A percentile compares a stretch with the other conserved stretches of the same genome.
phyloP scores from a whole-genome alignment of 2,329 filamentous ascomycete genomes.

The Aspergillus carbonarius region DNA sequence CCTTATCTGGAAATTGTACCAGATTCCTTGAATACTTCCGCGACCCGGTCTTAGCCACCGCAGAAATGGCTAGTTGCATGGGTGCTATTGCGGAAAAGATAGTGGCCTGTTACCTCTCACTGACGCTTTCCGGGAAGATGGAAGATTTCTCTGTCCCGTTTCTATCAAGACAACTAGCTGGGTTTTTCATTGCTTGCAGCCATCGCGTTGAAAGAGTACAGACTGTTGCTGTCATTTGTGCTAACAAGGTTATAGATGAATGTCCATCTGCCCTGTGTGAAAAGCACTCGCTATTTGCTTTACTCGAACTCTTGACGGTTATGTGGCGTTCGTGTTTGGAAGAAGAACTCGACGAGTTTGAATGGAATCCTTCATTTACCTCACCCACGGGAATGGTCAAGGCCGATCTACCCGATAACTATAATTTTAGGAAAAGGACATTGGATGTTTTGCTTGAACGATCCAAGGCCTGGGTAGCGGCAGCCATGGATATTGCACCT shows the following conservation, averaged over 20 bases:
- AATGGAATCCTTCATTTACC: constrained; percentile 76
- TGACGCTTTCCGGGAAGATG: constrained; percentile 68
- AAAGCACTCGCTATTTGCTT: constrained; percentile 82
- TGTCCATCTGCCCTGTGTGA: constrained; percentile 90
- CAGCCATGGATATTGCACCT: constrained; percentile 79
- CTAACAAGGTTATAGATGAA: constrained; percentile 78
- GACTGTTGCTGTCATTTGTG: constrained; percentile 76
- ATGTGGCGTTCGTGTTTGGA: constrained; percentile 97
- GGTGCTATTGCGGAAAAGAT: constrained; percentile 64
- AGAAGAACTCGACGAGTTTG: constrained; percentile 89
- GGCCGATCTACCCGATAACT: constrained; percentile 92
- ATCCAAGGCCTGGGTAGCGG: constrained; percentile 76
- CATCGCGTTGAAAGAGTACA: constrained; percentile 92
- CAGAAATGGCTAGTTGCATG: constrained; percentile 64
- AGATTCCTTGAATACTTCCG: constrained; percentile 88
- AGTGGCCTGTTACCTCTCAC: constrained; percentile 74
- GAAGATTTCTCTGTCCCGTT: constrained; percentile 86
- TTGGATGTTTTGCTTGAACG: constrained; percentile 73
- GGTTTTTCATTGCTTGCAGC: constrained; percentile 84
- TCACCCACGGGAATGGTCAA: constrained; percentile 76
- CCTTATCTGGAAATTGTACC: constrained; percentile 83
- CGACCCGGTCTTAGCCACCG: constrained; percentile 74
- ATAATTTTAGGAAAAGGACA: constrained; percentile 75
- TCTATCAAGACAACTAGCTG: constrained; percentile 81
- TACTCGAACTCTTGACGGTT: constrained; percentile 86